phyloP scores from a whole-genome alignment of 805 yeast genomes.

The Ogataea kodamae region DNA sequence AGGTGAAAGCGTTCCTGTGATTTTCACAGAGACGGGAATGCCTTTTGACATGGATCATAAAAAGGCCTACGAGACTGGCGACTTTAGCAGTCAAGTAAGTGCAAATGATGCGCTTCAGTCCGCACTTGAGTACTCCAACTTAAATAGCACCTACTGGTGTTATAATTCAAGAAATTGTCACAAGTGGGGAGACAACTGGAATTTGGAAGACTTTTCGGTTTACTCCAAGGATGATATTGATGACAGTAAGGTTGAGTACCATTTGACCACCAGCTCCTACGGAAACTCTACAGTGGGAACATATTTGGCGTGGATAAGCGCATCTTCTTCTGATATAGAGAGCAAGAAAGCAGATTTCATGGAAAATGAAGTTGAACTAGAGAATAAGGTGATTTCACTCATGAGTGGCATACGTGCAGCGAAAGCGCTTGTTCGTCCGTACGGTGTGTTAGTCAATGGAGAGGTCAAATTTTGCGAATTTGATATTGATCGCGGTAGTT shows the following conservation, averaged over 20 bases:
- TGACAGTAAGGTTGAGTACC: conserved; percentile 15
- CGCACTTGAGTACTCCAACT: conserved; percentile 71
- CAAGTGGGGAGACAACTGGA: conserved; percentile 89
- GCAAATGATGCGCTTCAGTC: conserved; percentile 80
- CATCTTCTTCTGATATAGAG: conserved; percentile 13
- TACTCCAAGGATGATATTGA: conserved; percentile 65
- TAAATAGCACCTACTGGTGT: conserved; percentile 84
- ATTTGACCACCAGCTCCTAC: conserved; percentile 13
- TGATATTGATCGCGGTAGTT: conserved; percentile 47
- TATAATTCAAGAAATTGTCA: conserved; percentile 73
- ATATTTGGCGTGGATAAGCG: conserved; percentile 26
- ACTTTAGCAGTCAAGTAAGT: conserved; percentile 67
- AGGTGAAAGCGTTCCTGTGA: conserved; percentile 64
- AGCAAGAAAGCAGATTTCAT: conserved; percentile 10
- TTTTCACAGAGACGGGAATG: conserved; percentile 95
- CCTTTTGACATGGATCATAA: conserved; percentile 93
- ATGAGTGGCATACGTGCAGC: conserved; percentile 66
- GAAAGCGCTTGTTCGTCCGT: conserved; percentile 76
- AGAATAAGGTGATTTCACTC: conserved; percentile 13
- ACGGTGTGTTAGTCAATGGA: conserved; percentile 64
- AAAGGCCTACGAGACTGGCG: conserved; percentile 61
- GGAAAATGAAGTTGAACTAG: conserved; percentile 16
- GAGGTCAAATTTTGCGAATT: conserved; percentile 51
- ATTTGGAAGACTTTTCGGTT: conserved; percentile 88
- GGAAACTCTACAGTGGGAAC: conserved; percentile 18